Evolutionary conservation across 108 stramenopile genomes (phyloP), one percentile per base, ranked within the genome.

Genomic region (Stephanodiscus minutulus): DNA sequence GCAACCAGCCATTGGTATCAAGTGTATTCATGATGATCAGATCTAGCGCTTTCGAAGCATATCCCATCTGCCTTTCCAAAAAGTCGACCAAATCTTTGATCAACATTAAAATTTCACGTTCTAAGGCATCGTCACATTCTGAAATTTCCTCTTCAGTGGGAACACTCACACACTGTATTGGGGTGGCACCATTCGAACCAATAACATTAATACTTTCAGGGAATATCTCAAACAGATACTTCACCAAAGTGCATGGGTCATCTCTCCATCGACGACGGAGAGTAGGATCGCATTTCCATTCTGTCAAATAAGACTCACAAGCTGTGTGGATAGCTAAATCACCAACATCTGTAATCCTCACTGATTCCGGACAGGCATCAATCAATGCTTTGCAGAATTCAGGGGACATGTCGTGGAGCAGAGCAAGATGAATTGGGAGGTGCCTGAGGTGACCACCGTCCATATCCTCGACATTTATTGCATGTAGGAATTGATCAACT

Each of bases 351-450:
- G 5, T 11, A 10, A 28, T 54, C n/a, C 52, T 15, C 66, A 49
- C 28, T 0, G 66, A 67, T 67, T 48, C 66, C 20, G 66, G 50
- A 36, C 53, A 35, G 1, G 66, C 46, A 46, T 66, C 9, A 17
- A 66, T 66, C 0, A 66, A 0, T 7, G 0, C 17, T 31, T 54
- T 49, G 6, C 52, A 29, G 21, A 11, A 67, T 37, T 15, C 27
- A 33, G 27, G 18, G 5, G 57, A 33, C 24, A 37, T 62, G 29
- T 43, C 37, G 2, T 6, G 3, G 31, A 2, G 3, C 31, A 33
- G 31, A 12, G 65, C 65, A 28, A 24, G 10, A 35, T 66, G 65
- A 10, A 66, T 20, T 49, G 65, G 50, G 5, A 66, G 65, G 0
- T 6, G 2, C 0, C 65, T 48, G 5, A 66, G 65, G 0, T 6